These are phyloP conservation scores for Castanea mollissima DNA, from an alignment of 306 rosid genomes.

Conservation along the genomic window DNA sequence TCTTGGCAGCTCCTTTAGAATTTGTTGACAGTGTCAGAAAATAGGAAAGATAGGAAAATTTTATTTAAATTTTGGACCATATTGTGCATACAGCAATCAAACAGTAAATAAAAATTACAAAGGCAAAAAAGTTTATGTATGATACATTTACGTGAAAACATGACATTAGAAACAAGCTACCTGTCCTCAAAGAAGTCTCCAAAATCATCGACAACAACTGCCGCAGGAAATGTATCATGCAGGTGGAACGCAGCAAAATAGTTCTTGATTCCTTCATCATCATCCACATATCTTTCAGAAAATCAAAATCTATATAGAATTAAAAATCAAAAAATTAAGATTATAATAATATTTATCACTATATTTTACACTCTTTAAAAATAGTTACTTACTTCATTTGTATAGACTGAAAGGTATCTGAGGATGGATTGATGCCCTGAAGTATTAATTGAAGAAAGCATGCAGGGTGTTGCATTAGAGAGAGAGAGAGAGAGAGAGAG, in stretches of 20 bases:
- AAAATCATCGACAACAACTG: conserved; percentile 77
- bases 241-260: conserved; percentile 91
- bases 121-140: background rate
- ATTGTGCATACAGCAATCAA: too few species aligned
- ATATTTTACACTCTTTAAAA: background rate
- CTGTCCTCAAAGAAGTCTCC: conserved; percentile 71
- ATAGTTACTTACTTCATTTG: conserved; percentile 63
- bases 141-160: background rate
- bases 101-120: too few species aligned
- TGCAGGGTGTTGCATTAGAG: background rate
- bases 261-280: conserved; percentile 71
- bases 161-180: conserved; percentile 23
- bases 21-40: background rate
- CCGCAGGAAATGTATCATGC: conserved; percentile 54
- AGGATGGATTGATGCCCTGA: conserved; percentile 71
- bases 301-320: background rate
- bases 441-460: background rate
- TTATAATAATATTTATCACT: background rate
- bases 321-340: background rate
- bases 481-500: background rate
- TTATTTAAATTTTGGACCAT: background rate
- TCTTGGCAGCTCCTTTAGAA: conserved; percentile 67
- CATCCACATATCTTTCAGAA: conserved; percentile 59
- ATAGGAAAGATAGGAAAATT: background rate
- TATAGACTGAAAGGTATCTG: conserved; percentile 57